Evolutionary conservation across 805 yeast species (phyloP).

Genomic region (Sungouiozyma intestinalis): DNA sequence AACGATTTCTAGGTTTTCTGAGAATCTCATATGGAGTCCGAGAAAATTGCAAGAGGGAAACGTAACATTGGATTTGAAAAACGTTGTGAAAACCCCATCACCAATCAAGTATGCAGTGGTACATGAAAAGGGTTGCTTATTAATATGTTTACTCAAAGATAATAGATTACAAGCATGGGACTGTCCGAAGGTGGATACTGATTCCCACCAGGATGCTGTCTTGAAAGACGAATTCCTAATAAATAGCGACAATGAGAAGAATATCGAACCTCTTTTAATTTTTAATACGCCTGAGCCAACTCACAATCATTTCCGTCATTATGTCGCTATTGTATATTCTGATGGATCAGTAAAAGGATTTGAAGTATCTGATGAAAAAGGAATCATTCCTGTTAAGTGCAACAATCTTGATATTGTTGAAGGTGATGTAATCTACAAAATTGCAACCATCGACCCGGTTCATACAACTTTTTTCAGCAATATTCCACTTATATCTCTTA

Average conservation of each 20-base stretch:
- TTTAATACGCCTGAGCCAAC: slow-evolving; percentile 29
- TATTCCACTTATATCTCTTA: slow-evolving; percentile 43
- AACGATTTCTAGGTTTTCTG: slow-evolving; percentile 46
- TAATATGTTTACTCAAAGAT: slow-evolving; percentile 36
- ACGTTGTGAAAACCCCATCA: slow-evolving; percentile 34
- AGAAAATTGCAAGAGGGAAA: slow-evolving; percentile 23
- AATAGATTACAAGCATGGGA: slow-evolving; percentile 49
- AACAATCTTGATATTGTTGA: slow-evolving; percentile 13
- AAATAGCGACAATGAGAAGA: not conserved
- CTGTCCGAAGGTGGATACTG: slow-evolving; percentile 29
- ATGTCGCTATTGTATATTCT: slow-evolving; percentile 42
- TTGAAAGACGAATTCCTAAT: slow-evolving; percentile 11
- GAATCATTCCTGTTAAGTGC: slow-evolving; percentile 30
- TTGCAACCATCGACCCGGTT: slow-evolving; percentile 60
- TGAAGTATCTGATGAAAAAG: slow-evolving; percentile 18
- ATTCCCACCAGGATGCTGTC: slow-evolving; percentile 13
- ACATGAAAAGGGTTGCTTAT: slow-evolving; percentile 36
- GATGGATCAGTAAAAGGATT: slow-evolving; percentile 22
- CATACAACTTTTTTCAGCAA: slow-evolving; percentile 28
- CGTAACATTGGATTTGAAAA: slow-evolving; percentile 31
- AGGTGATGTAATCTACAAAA: slow-evolving; percentile 31
- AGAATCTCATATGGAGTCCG: slow-evolving; percentile 51
- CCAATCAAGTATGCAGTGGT: slow-evolving; percentile 42
- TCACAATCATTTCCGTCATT: slow-evolving; percentile 31
- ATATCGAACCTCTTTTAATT: slow-evolving; percentile 20